Conservation (phyloP, 1,284 basidiomycete species). For the Trichosporon coremiiforme region DNA sequence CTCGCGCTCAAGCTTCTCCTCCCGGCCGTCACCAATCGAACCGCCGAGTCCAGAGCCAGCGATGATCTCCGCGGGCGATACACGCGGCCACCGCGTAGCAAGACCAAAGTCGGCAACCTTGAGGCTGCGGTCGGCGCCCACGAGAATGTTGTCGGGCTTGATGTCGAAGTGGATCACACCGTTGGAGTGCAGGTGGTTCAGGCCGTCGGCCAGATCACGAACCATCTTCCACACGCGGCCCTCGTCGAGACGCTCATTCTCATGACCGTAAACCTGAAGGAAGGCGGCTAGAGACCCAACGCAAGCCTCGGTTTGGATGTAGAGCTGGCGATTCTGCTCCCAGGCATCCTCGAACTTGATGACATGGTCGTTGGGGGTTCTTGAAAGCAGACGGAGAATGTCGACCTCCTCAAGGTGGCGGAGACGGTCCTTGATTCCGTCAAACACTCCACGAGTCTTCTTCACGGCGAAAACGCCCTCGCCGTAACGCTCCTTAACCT, state of each 20-base stretch:
- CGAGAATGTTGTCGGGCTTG: constrained; percentile 96
- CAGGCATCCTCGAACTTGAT: constrained; percentile 92
- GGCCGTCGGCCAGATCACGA: constrained; percentile 82
- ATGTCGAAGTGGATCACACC: constrained; percentile 95
- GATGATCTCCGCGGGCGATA: constrained; percentile 52
- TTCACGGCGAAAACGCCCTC: constrained; percentile 81
- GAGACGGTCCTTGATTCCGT: constrained; percentile 83
- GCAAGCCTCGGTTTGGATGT: constrained; percentile 94
- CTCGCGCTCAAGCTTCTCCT: constrained; percentile 75
- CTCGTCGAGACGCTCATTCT: constrained; percentile 84
- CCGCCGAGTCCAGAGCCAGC: constrained; percentile 55
- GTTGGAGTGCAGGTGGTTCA: constrained; percentile 84
- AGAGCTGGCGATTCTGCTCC: constrained; percentile 89
- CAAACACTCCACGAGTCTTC: constrained; percentile 83
- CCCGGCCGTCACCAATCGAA: constrained; percentile 30
- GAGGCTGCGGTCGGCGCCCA: constrained; percentile 84
- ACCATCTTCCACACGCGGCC: constrained; percentile 96
- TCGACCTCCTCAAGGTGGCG: constrained; percentile 95
- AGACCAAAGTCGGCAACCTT: constrained; percentile 99
- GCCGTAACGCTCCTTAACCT: constrained; percentile 72
- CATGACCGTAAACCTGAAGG: constrained; percentile 86
- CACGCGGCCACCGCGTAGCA: constrained; percentile 80
- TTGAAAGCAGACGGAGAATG: constrained; percentile 77
- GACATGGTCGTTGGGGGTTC: constrained; percentile 69
- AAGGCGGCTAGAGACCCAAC: constrained; percentile 89